Evolutionary conservation across 2,329 filamentous ascomycete genomes (phyloP), one percentile per base, ranked within the genome.

Genomic region (Chaetomium strumarium): DNA sequence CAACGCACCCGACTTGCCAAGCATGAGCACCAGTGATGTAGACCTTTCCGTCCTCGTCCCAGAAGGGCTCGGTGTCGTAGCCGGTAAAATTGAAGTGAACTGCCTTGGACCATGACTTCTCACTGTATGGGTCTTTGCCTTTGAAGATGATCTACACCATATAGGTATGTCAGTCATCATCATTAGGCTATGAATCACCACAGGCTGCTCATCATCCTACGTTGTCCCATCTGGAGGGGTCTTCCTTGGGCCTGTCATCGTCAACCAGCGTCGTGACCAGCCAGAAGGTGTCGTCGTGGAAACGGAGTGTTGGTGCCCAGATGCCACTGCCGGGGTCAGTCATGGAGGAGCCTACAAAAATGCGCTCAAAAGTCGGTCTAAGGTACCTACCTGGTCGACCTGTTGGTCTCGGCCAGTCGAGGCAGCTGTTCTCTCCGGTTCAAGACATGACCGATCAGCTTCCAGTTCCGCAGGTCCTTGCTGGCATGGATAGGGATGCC

Each of bases 31-130:
- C 57, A 5, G 42, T 58, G 29, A 79, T 72, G 52, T 81, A 83
- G 0, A 73, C 67, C 52, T 71, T 76, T 1, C 78, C 79, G 43
- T 82, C 74, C 1, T 73, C 72, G 46, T 82, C 75, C 75, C 78
- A 83, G 58, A 80, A 78, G 8, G 75, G 71, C 33, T 72, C 74
- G 0, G 78, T 75, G 49, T 84, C 80, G 48, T 78, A 78, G 1
- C 75, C 75, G 9, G 69, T 65, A 40, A 76, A 75, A 12, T 74
- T 67, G 58, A 78, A 79, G 47, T 74, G 70, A 0, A 75, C 60
- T 0, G 77, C 72, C 48, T 76, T 67, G 0, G 70, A 71, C 77
- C 78, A 81, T 0, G 74, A 65, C 12, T 55, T 39, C 5, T 67
- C 61, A 37, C 73, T 63, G 57, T 68, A 78, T 0, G 72, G 71